Base-by-base conservation (phyloP, 139 green algal species). In the Yamagishiella unicocca region DNA sequence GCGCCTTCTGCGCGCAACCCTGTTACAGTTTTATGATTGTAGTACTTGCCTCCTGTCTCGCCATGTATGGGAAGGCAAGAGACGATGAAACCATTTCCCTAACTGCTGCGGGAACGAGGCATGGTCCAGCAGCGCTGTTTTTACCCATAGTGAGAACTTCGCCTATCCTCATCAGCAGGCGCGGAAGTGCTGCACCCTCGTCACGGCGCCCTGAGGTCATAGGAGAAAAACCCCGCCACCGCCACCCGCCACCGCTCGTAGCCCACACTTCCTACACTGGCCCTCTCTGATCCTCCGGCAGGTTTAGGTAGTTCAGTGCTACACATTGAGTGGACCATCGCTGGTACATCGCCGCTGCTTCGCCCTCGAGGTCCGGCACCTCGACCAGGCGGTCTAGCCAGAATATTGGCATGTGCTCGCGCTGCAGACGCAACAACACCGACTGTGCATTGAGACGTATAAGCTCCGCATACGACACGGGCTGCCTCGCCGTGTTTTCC, bases 331-430 rank as follows among this genome's bases (percentile, higher is more conserved):
- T 43, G 6, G 19, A 22, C 77, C 77, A 84, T 14, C 54, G 55
- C 8, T 43, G 12, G 37, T 70, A 84, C 24, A 35, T 67, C 0
- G 29, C 55, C 9, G 12, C 77, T 8, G 38, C 55, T 35, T 71
- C 31, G 6, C 37, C 77, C 50, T 27, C 25, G 38, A 84, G 25
- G 27, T 42, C 55, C 2, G 12, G 14, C 55, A 84, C 55, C 35
- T 84, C 77, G 25, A 84, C 77, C 37, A 84, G 27, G 4, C 77
- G 55, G 38, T 74, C 77, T 38, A 84, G 27, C 77, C 77, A 84
- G 4, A 74, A 29, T 4, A 84, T 31, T 0, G 77, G 55, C 77
- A 84, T 84, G 27, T 31, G 2, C 58, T 84, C 77, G 7, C 38
- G 58, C 58, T 84, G 77, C 14, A 74, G 25, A 10, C 77, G 77